phyloP scores from a whole-genome alignment of 2,329 filamentous ascomycete genomes.

The Epichloe sp. region DNA sequence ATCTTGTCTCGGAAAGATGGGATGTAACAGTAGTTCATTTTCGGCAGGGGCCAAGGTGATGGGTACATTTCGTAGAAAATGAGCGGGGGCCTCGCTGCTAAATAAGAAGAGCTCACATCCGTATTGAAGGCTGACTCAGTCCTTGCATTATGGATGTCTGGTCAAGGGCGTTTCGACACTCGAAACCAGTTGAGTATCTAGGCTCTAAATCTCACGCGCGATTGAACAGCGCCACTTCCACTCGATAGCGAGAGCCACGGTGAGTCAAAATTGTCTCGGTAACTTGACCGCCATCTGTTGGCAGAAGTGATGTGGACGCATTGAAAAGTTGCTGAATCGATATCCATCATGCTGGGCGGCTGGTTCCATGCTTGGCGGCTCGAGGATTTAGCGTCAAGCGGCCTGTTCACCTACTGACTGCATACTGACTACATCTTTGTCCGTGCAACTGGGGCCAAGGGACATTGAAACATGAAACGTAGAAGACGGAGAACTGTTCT shows the following conservation, averaged over 20 bases:
- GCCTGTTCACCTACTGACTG: not conserved
- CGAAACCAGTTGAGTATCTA: not conserved
- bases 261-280: not conserved
- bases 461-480: not conserved
- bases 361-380: too few relatives aligned
- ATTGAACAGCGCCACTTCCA: not conserved
- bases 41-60: too few relatives aligned
- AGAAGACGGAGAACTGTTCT: not conserved
- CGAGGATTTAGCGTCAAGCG: not conserved
- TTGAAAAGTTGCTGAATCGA: too few relatives aligned
- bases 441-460: not conserved
- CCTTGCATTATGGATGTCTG: not conserved
- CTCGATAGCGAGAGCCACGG: not conserved
- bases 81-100: too few relatives aligned
- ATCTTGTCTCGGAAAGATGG: too few relatives aligned
- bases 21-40: too few relatives aligned
- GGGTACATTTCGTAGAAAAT: too few relatives aligned
- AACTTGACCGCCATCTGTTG: too few relatives aligned
- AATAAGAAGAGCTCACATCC: too few relatives aligned
- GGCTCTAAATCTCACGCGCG: not conserved
- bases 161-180: not conserved
- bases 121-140: not conserved
- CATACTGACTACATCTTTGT: not conserved
- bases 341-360: too few relatives aligned
- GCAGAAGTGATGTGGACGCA: too few relatives aligned